phyloP scores from a whole-genome alignment of 2,329 filamentous ascomycete genomes.

The Chaetomium sp. region DNA sequence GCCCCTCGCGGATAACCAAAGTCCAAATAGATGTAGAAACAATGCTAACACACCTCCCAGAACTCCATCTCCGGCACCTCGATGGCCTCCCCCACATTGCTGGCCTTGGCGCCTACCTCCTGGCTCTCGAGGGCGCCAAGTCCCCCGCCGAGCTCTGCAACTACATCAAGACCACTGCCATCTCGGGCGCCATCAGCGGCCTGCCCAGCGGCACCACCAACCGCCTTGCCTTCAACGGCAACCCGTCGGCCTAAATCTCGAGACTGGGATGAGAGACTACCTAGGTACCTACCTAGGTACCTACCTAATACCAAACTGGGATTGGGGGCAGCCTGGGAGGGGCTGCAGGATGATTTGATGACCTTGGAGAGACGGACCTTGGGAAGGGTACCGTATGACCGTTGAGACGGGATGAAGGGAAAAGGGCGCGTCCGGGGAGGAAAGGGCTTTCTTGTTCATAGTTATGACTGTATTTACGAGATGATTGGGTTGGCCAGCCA shows the following conservation, averaged over 20 bases:
- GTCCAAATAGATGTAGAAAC: no score
- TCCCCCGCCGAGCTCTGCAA: slow-evolving; percentile 51
- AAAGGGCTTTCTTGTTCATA: not conserved
- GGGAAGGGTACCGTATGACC: not conserved
- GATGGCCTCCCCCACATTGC: slow-evolving; percentile 43
- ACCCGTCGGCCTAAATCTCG: slow-evolving; percentile 36
- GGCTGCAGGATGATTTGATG: not conserved
- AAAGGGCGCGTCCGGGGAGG: not conserved
- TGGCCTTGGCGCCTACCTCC: slow-evolving; percentile 44
- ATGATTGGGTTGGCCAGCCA: not conserved
- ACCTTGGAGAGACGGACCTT: not conserved
- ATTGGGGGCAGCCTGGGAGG: not conserved
- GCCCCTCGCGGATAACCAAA: not conserved
- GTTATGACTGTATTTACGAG: not conserved
- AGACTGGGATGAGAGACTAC: not conserved
- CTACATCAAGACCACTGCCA: slow-evolving; percentile 49
- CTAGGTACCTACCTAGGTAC: not conserved
- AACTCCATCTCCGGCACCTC: slow-evolving; percentile 53
- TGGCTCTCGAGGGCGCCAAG: slow-evolving; percentile 47
- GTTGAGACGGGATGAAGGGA: not conserved
- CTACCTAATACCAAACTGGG: not conserved
- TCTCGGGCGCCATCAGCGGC: slow-evolving; percentile 45
- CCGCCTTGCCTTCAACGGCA: slow-evolving; percentile 59
- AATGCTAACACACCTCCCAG: slow-evolving; percentile 8
- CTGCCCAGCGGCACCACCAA: slow-evolving; percentile 52